Conservation (phyloP, 1,284 basidiomycete species). For the Pterula multifida region DNA sequence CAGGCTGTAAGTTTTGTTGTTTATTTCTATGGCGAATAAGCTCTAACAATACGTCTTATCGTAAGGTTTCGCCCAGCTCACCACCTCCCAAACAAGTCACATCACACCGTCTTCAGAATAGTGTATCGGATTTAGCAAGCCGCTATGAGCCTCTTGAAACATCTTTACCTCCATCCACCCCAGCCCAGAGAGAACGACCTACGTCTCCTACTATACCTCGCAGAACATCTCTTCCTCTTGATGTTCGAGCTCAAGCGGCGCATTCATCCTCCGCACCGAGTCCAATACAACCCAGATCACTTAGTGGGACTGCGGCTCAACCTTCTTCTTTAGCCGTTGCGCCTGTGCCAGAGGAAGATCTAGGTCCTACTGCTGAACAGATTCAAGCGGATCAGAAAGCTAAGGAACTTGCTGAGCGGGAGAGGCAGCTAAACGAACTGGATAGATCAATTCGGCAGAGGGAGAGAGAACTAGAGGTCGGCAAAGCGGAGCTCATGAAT, state of each 20-base stretch:
- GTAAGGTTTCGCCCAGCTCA: background rate
- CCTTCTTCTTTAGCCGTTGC: constrained; percentile 8
- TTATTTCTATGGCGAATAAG: constrained; percentile 2
- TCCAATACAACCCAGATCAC: background rate
- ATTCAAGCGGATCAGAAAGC: constrained; percentile 39
- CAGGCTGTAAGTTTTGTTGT: constrained; percentile 27
- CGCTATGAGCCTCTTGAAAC: constrained; percentile 34
- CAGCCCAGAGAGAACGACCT: background rate
- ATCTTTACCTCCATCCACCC: background rate
- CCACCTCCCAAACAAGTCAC: constrained; percentile 42
- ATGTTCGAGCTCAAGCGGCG: background rate
- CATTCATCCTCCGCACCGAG: background rate
- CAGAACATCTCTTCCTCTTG: background rate
- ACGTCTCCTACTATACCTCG: background rate
- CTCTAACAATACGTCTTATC: background rate
- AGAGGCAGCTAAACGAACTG: constrained; percentile 35
- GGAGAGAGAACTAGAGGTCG: constrained; percentile 46
- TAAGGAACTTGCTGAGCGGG: constrained; percentile 38
- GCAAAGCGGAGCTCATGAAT: background rate
- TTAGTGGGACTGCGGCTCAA: constrained; percentile 4
- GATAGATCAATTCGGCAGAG: constrained; percentile 34
- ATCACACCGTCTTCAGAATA: constrained; percentile 43
- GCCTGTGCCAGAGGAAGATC: constrained; percentile 9
- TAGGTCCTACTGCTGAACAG: constrained; percentile 23
- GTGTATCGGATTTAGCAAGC: constrained; percentile 53